Percentiles rank a stretch among this genome's conserved stretches.
phyloP scores from a whole-genome alignment of 1,139 yeast genomes.

The Hansenula sp. region DNA sequence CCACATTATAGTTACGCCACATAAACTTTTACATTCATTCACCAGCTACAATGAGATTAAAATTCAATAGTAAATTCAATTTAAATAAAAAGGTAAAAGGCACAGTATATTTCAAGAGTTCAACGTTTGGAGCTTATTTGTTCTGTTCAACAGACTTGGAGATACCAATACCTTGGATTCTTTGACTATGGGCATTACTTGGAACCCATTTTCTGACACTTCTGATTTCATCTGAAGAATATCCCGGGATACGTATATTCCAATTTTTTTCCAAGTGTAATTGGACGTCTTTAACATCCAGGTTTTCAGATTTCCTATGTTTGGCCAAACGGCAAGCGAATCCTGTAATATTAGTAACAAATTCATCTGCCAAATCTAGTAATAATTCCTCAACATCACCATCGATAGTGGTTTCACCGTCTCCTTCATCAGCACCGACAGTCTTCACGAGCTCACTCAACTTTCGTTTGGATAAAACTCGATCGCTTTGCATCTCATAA shows the following conservation, averaged over 20 bases:
- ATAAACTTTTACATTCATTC: no score
- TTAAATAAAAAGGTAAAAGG: no score
- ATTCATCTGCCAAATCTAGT: constrained; percentile 93
- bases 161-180: constrained; percentile 52
- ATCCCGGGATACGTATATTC: constrained; percentile 95
- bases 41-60: no score
- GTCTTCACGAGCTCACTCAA: constrained; percentile 80
- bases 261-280: constrained; percentile 90
- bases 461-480: constrained; percentile 86
- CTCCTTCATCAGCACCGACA: constrained; percentile 81
- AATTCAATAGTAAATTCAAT: no score
- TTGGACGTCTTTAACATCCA: constrained; percentile 89
- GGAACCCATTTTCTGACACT: constrained; percentile 82
- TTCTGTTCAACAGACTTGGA: constrained; percentile 25
- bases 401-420: constrained; percentile 86
- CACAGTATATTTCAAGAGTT: no score
- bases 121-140: constrained; percentile 13
- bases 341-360: constrained; percentile 82
- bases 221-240: constrained; percentile 85
- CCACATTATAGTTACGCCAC: no score
- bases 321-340: constrained; percentile 95
- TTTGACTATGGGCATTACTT: constrained; percentile 65
- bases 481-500: constrained; percentile 76
- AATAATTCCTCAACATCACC: constrained; percentile 94
- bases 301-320: constrained; percentile 83